phyloP scores from a whole-genome alignment of 768 basidiomycete species.

The Boletus fagicola region DNA sequence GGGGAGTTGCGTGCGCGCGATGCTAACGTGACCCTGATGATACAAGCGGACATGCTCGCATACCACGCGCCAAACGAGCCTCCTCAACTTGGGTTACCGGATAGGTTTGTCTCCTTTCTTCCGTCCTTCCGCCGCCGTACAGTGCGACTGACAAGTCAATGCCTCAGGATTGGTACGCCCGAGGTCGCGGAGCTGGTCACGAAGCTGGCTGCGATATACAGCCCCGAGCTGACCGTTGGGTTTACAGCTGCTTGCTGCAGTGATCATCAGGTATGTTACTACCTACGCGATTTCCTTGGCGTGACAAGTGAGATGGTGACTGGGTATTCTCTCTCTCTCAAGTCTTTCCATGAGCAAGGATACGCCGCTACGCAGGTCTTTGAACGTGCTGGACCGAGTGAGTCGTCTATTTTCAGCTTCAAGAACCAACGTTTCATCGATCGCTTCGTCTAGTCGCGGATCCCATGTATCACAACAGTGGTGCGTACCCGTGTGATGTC shows the following conservation, averaged over 20 bases:
- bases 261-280: conserved; percentile 78
- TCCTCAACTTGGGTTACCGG: conserved; percentile 78
- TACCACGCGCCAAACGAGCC: conserved; percentile 81
- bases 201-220: conserved; percentile 76
- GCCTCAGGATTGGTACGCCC: conserved; percentile 68
- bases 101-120: conserved; percentile 43
- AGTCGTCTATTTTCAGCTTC: conserved; percentile 9
- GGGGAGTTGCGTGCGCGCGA: conserved; percentile 55
- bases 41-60: conserved; percentile 92
- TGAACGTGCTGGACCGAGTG: conserved; percentile 77
- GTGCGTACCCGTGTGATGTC: conserved; percentile 34
- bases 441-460: conserved; percentile 57
- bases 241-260: conserved; percentile 82
- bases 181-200: conserved; percentile 74
- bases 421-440: background rate
- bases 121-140: background rate
- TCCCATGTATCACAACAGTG: conserved; percentile 87
- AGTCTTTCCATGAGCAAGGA: conserved; percentile 81
- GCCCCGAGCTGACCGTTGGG: conserved; percentile 73
- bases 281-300: background rate
- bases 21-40: conserved; percentile 75
- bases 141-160: background rate
- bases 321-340: background rate
- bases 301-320: background rate
- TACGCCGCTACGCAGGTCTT: conserved; percentile 87